A percentile compares a stretch with the other conserved stretches of the same genome.
Conservation (phyloP, 139 green algal genomes). For the Chlorella sp. region DNA sequence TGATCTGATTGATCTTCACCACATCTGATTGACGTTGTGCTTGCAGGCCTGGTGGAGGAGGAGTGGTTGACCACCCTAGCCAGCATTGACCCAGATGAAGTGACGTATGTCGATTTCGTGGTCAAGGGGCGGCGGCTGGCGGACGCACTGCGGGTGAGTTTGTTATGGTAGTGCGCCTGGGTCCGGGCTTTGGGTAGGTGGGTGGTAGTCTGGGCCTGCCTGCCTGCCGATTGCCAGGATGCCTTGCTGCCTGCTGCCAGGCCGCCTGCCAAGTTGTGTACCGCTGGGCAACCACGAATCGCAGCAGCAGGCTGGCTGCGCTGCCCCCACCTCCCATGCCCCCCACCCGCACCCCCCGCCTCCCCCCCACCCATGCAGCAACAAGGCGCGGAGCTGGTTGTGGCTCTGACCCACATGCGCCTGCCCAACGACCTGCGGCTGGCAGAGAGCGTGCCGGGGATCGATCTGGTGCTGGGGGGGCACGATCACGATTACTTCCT, state of each 20-base stretch:
- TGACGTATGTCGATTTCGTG: slow-evolving; percentile 72
- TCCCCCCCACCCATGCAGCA: background rate
- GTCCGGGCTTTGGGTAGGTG: background rate
- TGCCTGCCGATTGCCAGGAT: background rate
- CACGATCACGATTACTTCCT: slow-evolving; percentile 33
- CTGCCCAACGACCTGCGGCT: slow-evolving; percentile 77
- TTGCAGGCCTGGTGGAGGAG: slow-evolving; percentile 67
- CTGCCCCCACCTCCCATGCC: no score
- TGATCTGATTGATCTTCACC: no score
- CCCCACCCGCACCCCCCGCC: background rate
- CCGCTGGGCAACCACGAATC: no score
- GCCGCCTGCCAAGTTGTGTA: no score
- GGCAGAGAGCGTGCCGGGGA: slow-evolving; percentile 54
- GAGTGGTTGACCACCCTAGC: slow-evolving; percentile 56
- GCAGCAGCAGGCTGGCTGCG: no score
- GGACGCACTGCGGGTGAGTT: slow-evolving; percentile 57
- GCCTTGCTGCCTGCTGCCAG: background rate
- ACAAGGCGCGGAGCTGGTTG: slow-evolving; percentile 67
- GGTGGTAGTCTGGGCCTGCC: background rate
- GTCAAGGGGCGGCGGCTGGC: slow-evolving; percentile 50
- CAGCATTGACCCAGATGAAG: slow-evolving; percentile 33
- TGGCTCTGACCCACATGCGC: slow-evolving; percentile 88
- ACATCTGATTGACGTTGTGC: no score
- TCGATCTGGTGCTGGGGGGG: slow-evolving; percentile 78
- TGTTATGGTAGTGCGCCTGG: background rate